A percentile compares a stretch with the other conserved stretches of the same genome.
These are phyloP conservation scores for Epichloe amarillans DNA, from an alignment of 2,329 filamentous ascomycete species.

Conservation along the genomic window DNA sequence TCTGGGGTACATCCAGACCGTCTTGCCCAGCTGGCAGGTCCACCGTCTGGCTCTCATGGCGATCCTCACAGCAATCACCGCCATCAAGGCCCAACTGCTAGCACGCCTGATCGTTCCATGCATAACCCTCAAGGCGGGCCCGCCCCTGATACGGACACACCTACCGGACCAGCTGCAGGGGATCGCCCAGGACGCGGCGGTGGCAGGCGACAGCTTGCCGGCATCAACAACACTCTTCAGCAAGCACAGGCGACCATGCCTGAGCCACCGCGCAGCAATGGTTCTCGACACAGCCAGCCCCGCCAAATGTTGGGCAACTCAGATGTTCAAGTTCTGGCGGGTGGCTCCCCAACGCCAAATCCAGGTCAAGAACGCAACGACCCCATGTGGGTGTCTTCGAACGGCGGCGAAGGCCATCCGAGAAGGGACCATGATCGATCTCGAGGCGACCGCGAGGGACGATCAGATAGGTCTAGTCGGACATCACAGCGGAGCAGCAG, in stretches of 20 bases:
- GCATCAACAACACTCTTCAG: conserved; percentile 46
- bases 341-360: conserved; percentile 38
- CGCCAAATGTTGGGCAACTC: conserved; percentile 35
- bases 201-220: conserved; percentile 40
- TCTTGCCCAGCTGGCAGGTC: conserved; percentile 30
- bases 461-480: conserved; percentile 26
- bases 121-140: conserved; percentile 10
- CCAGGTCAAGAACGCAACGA: conserved; percentile 37
- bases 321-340: conserved; percentile 42
- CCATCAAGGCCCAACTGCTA: conserved; percentile 14
- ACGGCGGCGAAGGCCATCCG: conserved; percentile 17
- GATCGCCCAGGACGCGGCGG: conserved; percentile 25
- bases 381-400: conserved; percentile 20
- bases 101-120: conserved; percentile 13
- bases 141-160: conserved; percentile 16
- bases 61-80: conserved; percentile 16
- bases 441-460: conserved; percentile 29
- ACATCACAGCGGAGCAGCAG: conserved; percentile 34
- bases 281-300: conserved; percentile 19
- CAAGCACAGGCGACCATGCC: conserved; percentile 33
- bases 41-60: conserved; percentile 17
- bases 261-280: conserved; percentile 22
- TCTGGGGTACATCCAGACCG: conserved; percentile 37
- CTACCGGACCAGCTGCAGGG: conserved; percentile 21
- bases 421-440: conserved; percentile 28